A percentile compares a stretch with the other conserved stretches of the same genome.
These are phyloP conservation scores for Fragilaria crotonensis DNA, from an alignment of 108 stramenopile genomes.

Conservation along the genomic window DNA sequence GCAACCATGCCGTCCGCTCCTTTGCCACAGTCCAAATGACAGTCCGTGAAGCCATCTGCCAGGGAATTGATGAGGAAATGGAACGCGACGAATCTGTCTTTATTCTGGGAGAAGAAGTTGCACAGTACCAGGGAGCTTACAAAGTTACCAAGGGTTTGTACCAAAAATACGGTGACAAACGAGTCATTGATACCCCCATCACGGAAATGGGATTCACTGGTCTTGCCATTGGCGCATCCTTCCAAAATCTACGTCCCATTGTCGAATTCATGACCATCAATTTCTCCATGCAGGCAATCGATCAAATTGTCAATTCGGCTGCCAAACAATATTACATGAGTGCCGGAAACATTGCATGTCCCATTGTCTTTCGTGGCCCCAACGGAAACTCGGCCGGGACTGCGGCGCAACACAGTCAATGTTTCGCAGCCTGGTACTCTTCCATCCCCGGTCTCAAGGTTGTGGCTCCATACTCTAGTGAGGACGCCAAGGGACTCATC, in stretches of 20 bases:
- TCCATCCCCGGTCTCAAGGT: conserved; percentile 92
- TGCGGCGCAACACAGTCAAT: conserved; percentile 98
- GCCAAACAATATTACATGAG: conserved; percentile 99
- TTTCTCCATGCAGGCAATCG: conserved; percentile 99
- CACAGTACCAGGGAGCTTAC: conserved; percentile 99
- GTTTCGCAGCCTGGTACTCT: conserved; percentile 97
- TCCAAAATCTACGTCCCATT: conserved; percentile 90
- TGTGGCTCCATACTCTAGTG: conserved; percentile 90
- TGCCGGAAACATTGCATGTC: conserved; percentile 90
- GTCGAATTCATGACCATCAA: conserved; percentile 99
- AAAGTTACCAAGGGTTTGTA: conserved; percentile 97
- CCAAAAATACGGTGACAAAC: conserved; percentile 95
- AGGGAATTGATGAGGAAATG: conserved; percentile 98
- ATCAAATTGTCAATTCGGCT: conserved; percentile 96
- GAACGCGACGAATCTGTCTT: conserved; percentile 86
- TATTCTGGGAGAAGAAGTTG: conserved; percentile 98
- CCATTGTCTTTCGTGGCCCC: conserved; percentile 98
- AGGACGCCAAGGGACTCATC: conserved; percentile 97
- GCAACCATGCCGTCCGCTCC: too few relatives aligned
- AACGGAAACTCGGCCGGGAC: conserved; percentile 98
- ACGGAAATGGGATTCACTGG: conserved; percentile 99
- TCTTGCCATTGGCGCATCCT: conserved; percentile 91
- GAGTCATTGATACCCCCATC: conserved; percentile 99
- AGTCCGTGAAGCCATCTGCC: conserved; percentile 96
- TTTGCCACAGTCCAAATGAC: conserved; percentile 82